These are phyloP conservation scores for Fusarium aywerte DNA, from an alignment of 2,329 filamentous ascomycete species.

Conservation along the genomic window DNA sequence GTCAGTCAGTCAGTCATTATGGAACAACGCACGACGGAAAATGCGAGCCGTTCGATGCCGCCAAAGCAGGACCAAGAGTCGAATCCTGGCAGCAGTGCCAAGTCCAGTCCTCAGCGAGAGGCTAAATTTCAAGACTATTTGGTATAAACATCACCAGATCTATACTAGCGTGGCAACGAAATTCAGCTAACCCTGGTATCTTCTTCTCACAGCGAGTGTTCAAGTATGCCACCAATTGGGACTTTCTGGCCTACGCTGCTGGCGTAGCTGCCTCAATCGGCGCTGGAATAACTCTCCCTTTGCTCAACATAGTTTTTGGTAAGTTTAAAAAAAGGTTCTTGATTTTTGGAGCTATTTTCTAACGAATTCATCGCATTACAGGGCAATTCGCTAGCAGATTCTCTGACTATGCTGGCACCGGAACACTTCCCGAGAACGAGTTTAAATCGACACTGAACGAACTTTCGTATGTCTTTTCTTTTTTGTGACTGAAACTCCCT, in stretches of 20 bases:
- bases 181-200: no score
- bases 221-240: constrained; percentile 5
- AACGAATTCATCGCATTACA: neutral
- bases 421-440: neutral
- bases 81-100: neutral
- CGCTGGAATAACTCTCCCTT: constrained; percentile 41
- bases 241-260: neutral
- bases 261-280: constrained; percentile 1
- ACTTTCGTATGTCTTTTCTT: no score
- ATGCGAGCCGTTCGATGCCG: neutral
- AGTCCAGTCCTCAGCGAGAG: neutral
- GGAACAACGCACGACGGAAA: neutral
- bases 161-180: no score
- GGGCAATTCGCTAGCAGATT: constrained; percentile 6
- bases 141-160: neutral
- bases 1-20: neutral
- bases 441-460: neutral
- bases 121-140: constrained; percentile 3
- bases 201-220: neutral
- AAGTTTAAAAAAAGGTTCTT: accelerated
- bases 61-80: neutral
- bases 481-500: no score
- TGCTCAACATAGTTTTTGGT: constrained; percentile 53
- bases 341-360: accelerated
- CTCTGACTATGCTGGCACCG: constrained; percentile 6